Evolutionary conservation across 768 basidiomycete species (phyloP), one percentile per base, ranked within the genome.

Genomic region (Leccinellum luteum): DNA sequence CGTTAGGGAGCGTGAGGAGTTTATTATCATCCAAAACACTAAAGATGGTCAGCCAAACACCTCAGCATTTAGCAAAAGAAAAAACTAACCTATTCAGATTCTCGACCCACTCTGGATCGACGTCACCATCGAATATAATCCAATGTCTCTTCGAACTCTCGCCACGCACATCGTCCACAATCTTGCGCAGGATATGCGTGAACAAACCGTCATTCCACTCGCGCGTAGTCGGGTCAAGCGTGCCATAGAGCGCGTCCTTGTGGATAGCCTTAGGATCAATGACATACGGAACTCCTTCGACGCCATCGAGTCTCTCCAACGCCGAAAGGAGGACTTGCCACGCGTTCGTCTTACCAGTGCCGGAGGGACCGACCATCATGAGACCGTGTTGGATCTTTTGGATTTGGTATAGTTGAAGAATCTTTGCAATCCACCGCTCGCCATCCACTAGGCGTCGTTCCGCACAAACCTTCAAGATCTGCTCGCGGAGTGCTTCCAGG

Each of bases 71-170:
- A 41, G 14, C 3, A 41, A 48, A 55, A 15, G n/a, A n/a, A 55
- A 13, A 28, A 60, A 41, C 75, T 81, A 32, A 91, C 97, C 95
- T 98, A 76, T 99, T 99, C 74, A 99, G 74, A 74, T 99, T 99
- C 75, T 99, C 97, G 2, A 99, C 97, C 97, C 97, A 98, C 75
- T 99, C 97, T 0, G 96, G 97, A 79, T 99, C 97, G 44, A 99
- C 97, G 65, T 99, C 97, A 57, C 97, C 97, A 68, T 99, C 97
- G 61, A 99, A 99, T 58, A 99, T 90, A 65, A 99, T 99, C 97
- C 96, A 99, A 69, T 98, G 97, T 31, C 97, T 79, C 76, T 96
- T 98, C 17, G 85, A 81, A 70, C 93, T 97, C 75, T 98, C 97
- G 17, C 97, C 97, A 67, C 97, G 92, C 44, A 98, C 96, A 69